These are phyloP conservation scores for Melaleuca quinquenervia DNA, from an alignment of 345 rosid species.

Conservation along the genomic window DNA sequence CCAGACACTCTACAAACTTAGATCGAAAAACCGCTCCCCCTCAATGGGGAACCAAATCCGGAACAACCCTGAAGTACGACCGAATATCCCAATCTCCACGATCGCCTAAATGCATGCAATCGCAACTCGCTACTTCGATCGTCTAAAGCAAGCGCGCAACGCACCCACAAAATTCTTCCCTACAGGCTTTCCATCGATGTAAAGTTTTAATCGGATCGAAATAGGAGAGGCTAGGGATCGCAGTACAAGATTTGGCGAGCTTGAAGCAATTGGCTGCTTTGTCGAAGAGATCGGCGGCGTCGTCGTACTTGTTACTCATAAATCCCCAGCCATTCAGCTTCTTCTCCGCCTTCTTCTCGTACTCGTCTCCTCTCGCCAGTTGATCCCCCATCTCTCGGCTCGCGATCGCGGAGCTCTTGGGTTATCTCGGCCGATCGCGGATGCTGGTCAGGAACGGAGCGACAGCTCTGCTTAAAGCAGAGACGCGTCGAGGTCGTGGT, in stretches of 20 bases:
- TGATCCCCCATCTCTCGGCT: slow-evolving; percentile 43
- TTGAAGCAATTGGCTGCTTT: slow-evolving; percentile 67
- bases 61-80: background rate
- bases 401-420: background rate
- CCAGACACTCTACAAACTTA: background rate
- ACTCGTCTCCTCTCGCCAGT: slow-evolving; percentile 40
- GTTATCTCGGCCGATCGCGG: background rate
- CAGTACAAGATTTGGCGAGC: slow-evolving; percentile 59
- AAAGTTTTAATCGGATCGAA: background rate
- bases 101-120: background rate
- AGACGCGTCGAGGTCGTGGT: background rate
- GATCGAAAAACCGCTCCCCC: background rate
- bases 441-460: background rate
- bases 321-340: slow-evolving; percentile 53
- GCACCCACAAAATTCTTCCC: background rate
- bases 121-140: background rate
- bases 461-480: background rate
- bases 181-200: background rate
- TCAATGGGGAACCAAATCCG: background rate
- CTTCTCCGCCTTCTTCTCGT: slow-evolving; percentile 63
- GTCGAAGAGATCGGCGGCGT: slow-evolving; percentile 72
- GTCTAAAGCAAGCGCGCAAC: background rate
- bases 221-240: background rate
- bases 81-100: background rate
- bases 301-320: slow-evolving; percentile 51